These are phyloP conservation scores for Septoria linicola DNA, from an alignment of 2,329 filamentous ascomycete genomes.

Conservation along the genomic window DNA sequence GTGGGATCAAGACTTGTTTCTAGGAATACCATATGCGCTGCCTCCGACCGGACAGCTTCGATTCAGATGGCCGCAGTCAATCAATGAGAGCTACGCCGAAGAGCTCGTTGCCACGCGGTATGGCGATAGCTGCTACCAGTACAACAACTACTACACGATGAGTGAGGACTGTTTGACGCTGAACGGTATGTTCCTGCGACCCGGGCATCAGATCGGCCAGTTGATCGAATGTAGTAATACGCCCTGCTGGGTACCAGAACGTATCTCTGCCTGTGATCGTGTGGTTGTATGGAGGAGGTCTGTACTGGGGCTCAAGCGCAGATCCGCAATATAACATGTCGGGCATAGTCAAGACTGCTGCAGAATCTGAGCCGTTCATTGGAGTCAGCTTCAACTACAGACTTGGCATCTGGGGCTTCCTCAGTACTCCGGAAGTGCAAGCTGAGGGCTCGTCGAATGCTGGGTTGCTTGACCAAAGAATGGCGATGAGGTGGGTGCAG, in stretches of 20 bases:
- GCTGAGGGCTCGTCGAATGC: slow-evolving; percentile 55
- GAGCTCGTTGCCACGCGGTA: slow-evolving; percentile 40
- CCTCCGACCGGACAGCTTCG: slow-evolving; percentile 53
- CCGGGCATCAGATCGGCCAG: too few relatives aligned
- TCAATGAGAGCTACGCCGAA: slow-evolving; percentile 38
- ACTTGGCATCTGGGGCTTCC: slow-evolving; percentile 66
- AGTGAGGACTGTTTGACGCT: slow-evolving; percentile 59
- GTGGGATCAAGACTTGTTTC: slow-evolving; percentile 41
- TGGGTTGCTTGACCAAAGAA: slow-evolving; percentile 54
- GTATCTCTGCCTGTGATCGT: slow-evolving; percentile 33
- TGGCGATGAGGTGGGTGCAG: slow-evolving; percentile 61
- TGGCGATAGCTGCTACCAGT: slow-evolving; percentile 17
- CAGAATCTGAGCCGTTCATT: slow-evolving; percentile 43
- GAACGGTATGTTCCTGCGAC: slow-evolving; percentile 51
- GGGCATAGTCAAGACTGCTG: slow-evolving; percentile 31
- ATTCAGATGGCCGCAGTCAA: neutral
- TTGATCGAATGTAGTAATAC: slow-evolving; percentile 5
- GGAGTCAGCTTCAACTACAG: slow-evolving; percentile 64
- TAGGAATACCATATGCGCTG: slow-evolving; percentile 43
- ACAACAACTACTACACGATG: slow-evolving; percentile 32
- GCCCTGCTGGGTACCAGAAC: slow-evolving; percentile 15
- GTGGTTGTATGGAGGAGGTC: slow-evolving; percentile 51
- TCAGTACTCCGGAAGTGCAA: slow-evolving; percentile 56
- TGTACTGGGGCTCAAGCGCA: neutral
- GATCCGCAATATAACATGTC: slow-evolving; percentile 31